Evolutionary conservation across 225 moss, liverwort and hornwort species (phyloP), one percentile per base, ranked within the genome.

Genomic region (Pseudoscleropodium purum): DNA sequence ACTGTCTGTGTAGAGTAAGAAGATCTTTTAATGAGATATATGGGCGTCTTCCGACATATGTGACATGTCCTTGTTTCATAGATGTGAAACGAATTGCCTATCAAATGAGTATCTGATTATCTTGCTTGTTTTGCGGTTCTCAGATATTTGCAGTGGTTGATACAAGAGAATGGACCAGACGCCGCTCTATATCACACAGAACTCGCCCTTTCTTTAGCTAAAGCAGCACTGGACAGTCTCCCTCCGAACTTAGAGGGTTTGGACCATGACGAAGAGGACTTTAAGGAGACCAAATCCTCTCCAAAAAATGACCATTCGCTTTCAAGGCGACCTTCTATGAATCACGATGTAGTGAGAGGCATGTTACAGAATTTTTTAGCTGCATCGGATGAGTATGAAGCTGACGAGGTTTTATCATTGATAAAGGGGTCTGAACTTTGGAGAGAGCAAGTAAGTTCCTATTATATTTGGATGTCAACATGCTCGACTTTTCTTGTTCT

Each of bases 131-230:
- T 84, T 49, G 36, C 86, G 82, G 41, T 74, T 37, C 65, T 45
- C 96, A 99, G 99, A 85, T 99, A 97, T 92, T 95, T 99, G 92
- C 96, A 96, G 88, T 99, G 99, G 99, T 91, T 99, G 88, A 96
- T 99, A 24, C 95, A 95, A 91, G 99, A 99, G 85, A 95, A 99
- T 88, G 97, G 97, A 49, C 92, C 95, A 87, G 95, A 96, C 66
- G 96, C 97, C 76, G 90, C 94, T 36, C 91, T 95, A 51, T 97
- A 97, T 91, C 99, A 99, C 82, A 99, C 99, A 87, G 95, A 97
- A 88, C 95, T 99, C 62, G 99, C 97, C 70, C 92, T 99, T 89
- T 97, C 96, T 84, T 94, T 99, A 84, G 96, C 97, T 61, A 99
- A 91, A 93, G 96, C 94, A 90, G 96, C 97, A 52, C 90, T 96